phyloP scores from a whole-genome alignment of 169 alveolate genomes.

The Plasmodium vivax region DNA sequence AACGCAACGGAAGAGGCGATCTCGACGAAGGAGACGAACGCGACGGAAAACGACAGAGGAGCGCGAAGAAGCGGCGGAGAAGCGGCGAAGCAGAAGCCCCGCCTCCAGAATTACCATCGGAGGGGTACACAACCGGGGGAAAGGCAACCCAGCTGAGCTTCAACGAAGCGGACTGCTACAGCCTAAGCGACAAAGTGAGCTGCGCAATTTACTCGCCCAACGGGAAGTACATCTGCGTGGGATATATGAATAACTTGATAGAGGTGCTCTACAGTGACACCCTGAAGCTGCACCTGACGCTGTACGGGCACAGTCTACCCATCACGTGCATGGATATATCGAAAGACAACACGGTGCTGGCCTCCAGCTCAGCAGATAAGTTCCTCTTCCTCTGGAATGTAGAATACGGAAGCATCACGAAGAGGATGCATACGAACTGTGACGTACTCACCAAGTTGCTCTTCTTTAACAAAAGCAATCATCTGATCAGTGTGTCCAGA shows the following conservation, averaged over 20 bases:
- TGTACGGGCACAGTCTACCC: slow-evolving; percentile 92
- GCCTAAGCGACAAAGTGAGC: slow-evolving; percentile 76
- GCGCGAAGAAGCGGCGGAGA: neutral
- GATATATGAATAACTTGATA: slow-evolving; percentile 86
- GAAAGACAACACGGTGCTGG: slow-evolving; percentile 86
- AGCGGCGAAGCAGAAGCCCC: neutral
- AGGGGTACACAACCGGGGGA: neutral
- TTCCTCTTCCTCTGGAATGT: slow-evolving; percentile 90
- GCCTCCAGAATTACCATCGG: neutral
- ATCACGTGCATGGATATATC: slow-evolving; percentile 86
- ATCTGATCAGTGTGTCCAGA: slow-evolving; percentile 80
- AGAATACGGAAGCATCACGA: slow-evolving; percentile 88
- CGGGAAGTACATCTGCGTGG: slow-evolving; percentile 84
- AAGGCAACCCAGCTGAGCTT: neutral
- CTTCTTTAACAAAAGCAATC: slow-evolving; percentile 55
- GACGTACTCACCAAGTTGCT: slow-evolving; percentile 63
- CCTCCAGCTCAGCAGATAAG: slow-evolving; percentile 88
- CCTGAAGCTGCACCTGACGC: slow-evolving; percentile 84
- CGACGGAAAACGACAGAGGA: neutral
- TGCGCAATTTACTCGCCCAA: slow-evolving; percentile 78
- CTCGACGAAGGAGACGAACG: too few species aligned
- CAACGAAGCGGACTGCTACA: slow-evolving; percentile 55
- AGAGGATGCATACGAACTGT: slow-evolving; percentile 79
- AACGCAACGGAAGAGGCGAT: neutral
- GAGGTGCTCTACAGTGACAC: slow-evolving; percentile 87